Evolutionary conservation across 306 rosid species (phyloP), one percentile per base, ranked within the genome.

Genomic region (Glycyrrhiza uralensis): DNA sequence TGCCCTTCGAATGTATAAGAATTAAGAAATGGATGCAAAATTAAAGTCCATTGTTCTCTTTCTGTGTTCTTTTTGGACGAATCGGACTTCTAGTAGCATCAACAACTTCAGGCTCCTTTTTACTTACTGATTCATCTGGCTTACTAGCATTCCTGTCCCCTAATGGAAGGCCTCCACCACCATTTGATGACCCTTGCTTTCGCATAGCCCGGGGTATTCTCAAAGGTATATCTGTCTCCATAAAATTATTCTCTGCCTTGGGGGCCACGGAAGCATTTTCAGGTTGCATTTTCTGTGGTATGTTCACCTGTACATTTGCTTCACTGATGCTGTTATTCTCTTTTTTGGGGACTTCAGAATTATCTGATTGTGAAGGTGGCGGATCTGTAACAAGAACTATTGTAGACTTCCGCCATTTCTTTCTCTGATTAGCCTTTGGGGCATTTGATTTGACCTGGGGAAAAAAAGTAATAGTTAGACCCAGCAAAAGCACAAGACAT

Each of bases 141-240:
- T 85, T 87, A 6, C 80, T 75, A 14, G 85, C 84, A 80, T 94
- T 94, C 80, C 88, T 82, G 60, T 94, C 97, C 42, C 93, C 85
- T 60, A 94, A 76, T 7, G 84, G 82, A 76, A 79, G 61, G 44
- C 83, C 57, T 22, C 82, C 76, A 49, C 83, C 57, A 26, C 82
- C 76, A 49, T 82, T 88, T 11, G 74, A 66, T 6, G 89, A 36
- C 4, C 81, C 70, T 50, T 81, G 84, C 64, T 84, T 86, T 49
- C 93, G 81, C 98, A 94, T 89, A 4, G 93, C 95, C 67, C 97
- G 82, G 2, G 99, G 99, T 75, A 89, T 74, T 72, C 65, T 94
- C 82, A 89, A 52, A 38, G 86, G 85, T 51, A 86, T 62, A 69
- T 83, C 79, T 26, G 79, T 65, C 41, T 87, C 96, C 0, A 1